Conservation (phyloP, 164 flowering plant species). For the Taxillus chinensis region DNA sequence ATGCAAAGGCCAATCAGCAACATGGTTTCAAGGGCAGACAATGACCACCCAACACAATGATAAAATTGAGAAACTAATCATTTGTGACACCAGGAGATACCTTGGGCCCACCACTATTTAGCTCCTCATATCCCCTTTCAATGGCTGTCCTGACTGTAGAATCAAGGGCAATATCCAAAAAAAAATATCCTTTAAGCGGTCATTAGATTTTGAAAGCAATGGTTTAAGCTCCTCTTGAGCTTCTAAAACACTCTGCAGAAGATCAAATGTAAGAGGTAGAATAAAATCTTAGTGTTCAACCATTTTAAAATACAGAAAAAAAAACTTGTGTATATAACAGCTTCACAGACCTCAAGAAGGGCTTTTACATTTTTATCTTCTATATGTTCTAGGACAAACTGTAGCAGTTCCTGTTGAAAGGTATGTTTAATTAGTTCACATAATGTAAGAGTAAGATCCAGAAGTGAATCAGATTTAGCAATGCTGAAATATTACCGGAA, state of each 20-base stretch:
- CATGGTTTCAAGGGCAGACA: neutral
- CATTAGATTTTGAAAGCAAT: slow-evolving; percentile 45
- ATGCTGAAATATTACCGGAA: slow-evolving; percentile 42
- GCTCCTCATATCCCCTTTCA: slow-evolving; percentile 88
- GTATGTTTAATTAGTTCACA: neutral
- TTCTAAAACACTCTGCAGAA: slow-evolving; percentile 75
- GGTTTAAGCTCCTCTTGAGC: slow-evolving; percentile 84
- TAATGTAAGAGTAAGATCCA: neutral
- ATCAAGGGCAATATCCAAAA: slow-evolving; percentile 93
- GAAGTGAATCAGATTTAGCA: slow-evolving; percentile 1
- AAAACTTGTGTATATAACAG: slow-evolving; percentile 1
- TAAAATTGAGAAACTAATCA: neutral
- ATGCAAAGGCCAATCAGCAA: slow-evolving; percentile 8
- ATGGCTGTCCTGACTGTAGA: slow-evolving; percentile 86
- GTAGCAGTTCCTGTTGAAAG: slow-evolving; percentile 56
- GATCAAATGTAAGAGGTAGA: neutral
- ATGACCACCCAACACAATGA: neutral
- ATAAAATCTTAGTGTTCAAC: too few relatives aligned
- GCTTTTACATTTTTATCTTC: slow-evolving; percentile 84
- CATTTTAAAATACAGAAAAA: neutral
- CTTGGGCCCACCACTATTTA: slow-evolving; percentile 78
- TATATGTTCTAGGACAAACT: slow-evolving; percentile 62
- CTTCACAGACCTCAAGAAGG: slow-evolving; percentile 68
- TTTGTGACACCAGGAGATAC: slow-evolving; percentile 20
- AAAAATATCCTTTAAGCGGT: slow-evolving; percentile 84